Evolutionary conservation across 192 early-diverging fungal species (phyloP).

Genomic region (Entophlyctis luteolus): DNA sequence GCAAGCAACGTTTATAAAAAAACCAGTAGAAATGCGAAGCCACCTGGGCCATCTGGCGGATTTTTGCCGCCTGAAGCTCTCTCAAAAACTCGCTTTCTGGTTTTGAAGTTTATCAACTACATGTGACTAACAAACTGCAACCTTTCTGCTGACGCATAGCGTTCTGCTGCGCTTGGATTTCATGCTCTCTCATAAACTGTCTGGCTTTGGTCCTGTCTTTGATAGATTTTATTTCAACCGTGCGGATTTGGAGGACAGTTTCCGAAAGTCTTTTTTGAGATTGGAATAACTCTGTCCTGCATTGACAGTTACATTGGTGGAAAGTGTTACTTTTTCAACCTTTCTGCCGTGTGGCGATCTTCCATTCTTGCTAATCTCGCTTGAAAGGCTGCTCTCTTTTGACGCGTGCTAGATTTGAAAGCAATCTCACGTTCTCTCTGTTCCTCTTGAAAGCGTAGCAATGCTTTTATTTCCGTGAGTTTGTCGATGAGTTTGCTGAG

Average conservation of each 20-base stretch:
- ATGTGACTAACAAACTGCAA: neutral
- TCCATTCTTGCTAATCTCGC: conserved; percentile 9
- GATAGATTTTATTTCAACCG: conserved; percentile 10
- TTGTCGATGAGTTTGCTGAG: conserved; percentile 22
- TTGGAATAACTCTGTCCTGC: conserved; percentile 19
- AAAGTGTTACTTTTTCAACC: neutral
- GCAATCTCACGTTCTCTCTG: conserved; percentile 2
- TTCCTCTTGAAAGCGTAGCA: conserved; percentile 22
- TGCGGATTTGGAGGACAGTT: conserved; percentile 5
- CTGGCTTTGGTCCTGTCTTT: conserved; percentile 18
- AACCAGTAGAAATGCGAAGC: neutral
- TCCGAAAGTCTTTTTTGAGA: conserved; percentile 11
- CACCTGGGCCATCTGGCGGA: conserved; percentile 21
- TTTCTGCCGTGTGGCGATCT: conserved; percentile 18
- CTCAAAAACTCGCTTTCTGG: conserved; percentile 23
- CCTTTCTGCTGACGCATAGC: conserved; percentile 24
- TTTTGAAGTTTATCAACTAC: neutral
- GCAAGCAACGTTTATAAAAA: neutral
- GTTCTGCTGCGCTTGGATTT: conserved; percentile 9
- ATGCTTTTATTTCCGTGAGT: conserved; percentile 13
- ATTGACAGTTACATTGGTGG: neutral
- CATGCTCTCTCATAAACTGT: conserved; percentile 5
- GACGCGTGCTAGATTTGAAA: conserved; percentile 15
- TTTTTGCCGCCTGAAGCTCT: conserved; percentile 18
- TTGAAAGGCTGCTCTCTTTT: conserved; percentile 24